Evolutionary conservation across 805 yeast species (phyloP), one percentile per base, ranked within the genome.

Genomic region (Candida sithepensis): DNA sequence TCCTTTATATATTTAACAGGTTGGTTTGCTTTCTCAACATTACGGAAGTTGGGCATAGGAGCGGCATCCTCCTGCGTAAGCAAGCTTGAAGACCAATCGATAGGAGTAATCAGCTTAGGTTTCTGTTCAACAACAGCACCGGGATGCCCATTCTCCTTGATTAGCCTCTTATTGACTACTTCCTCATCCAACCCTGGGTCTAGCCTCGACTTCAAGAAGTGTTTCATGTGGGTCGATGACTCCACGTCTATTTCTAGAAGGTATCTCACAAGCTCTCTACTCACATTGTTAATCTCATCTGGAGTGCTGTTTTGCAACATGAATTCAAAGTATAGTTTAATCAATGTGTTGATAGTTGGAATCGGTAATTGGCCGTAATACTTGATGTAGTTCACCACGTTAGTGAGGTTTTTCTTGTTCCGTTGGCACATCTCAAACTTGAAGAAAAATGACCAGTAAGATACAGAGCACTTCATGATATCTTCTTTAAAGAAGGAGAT

Each of bases 11-110:
- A 77, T 32, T 68, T 71, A 1, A 78, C 67, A 12, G 77, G 68
- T 19, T 69, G 66, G 45, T 69, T 69, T 4, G 87, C 85, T 59
- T 79, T 81, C 53, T 85, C 91, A 8, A 83, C 80, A 57, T 82
- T 81, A 52, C 74, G 78, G 61, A 83, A 83, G 4, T 73, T 68
- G 2, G 91, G 92, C 20, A 81, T 48, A 2, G 64, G 54, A 6
- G 73, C 67, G 0, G 64, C 59, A n/a, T n/a, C 39, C 2, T 58
- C 45, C 18, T 46, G 51, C 42, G 21, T 46, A 23, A 42, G 14
- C 23, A 56, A 21, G 21, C 50, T 44, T 23, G 56, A 53, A 3
- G 64, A 64, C 13, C 63, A 51, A 12, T 60, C 67, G 46, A 49
- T 63, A 30, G 67, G 69, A 52, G 77, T 78, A 16, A 75, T 65